These are phyloP conservation scores for Rhododendron henanense DNA, from an alignment of 148 eudicot species.

Conservation along the genomic window DNA sequence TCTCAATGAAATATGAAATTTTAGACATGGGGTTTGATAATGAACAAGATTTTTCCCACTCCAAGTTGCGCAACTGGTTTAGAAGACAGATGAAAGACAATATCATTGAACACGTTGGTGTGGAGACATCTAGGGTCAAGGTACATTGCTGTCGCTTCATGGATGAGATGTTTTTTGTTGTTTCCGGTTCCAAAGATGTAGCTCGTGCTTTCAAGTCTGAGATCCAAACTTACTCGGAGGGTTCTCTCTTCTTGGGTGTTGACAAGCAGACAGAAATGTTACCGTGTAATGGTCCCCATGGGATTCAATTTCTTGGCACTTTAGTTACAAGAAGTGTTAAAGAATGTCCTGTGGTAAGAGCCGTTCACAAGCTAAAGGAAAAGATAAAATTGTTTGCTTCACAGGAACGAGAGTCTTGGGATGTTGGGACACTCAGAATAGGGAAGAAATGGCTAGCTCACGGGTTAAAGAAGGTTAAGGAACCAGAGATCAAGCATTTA, in stretches of 20 bases:
- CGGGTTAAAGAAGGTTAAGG: slow-evolving; percentile 86
- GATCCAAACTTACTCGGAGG: slow-evolving; percentile 43
- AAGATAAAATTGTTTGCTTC: slow-evolving; percentile 71
- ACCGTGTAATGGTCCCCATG: slow-evolving; percentile 37
- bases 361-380: slow-evolving; percentile 82
- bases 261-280: slow-evolving; percentile 35
- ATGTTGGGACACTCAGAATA: slow-evolving; percentile 57
- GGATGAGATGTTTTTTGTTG: slow-evolving; percentile 80
- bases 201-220: slow-evolving; percentile 59
- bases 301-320: slow-evolving; percentile 63
- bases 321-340: slow-evolving; percentile 40
- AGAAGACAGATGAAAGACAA: slow-evolving; percentile 61
- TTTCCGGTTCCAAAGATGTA: slow-evolving; percentile 66
- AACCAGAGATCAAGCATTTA: slow-evolving; percentile 75
- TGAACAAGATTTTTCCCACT: slow-evolving; percentile 41
- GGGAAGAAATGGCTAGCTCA: slow-evolving; percentile 86
- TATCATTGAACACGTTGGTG: slow-evolving; percentile 2
- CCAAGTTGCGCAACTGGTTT: slow-evolving; percentile 79
- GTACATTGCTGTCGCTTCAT: slow-evolving; percentile 73
- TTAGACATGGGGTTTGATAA: slow-evolving; percentile 19
- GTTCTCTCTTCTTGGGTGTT: slow-evolving; percentile 53
- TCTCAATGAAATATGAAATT: slow-evolving; percentile 81
- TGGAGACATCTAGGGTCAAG: slow-evolving; percentile 32
- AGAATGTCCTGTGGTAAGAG: slow-evolving; percentile 61
- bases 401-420: slow-evolving; percentile 77